phyloP scores from a whole-genome alignment of 2,329 filamentous ascomycete genomes.

The Talaromyces sp. region DNA sequence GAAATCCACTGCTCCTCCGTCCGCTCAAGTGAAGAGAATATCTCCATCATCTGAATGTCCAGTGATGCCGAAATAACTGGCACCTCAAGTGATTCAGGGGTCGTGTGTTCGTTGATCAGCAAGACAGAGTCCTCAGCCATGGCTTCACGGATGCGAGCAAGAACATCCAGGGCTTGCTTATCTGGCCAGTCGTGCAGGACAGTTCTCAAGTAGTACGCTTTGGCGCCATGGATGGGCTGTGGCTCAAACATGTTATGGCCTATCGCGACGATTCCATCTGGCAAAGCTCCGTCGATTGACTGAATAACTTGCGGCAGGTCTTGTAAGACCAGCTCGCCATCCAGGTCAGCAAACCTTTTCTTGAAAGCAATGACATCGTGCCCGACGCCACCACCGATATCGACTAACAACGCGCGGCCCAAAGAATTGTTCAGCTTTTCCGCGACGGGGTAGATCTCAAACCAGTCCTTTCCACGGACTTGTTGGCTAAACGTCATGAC shows the following conservation, averaged over 20 bases:
- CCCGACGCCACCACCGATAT: conserved; percentile 12
- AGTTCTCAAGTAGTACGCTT: conserved; percentile 27
- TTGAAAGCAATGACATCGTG: conserved; percentile 8
- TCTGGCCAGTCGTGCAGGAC: conserved; percentile 31
- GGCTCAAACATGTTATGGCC: conserved; percentile 23
- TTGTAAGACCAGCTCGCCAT: conserved; percentile 2
- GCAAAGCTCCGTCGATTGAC: background rate
- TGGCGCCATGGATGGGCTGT: conserved; percentile 25
- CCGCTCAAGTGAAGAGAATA: conserved; percentile 23
- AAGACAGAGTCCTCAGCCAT: conserved; percentile 28
- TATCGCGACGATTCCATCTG: conserved; percentile 2
- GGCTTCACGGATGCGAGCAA: conserved; percentile 21
- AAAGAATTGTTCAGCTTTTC: conserved; percentile 9
- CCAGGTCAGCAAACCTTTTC: background rate
- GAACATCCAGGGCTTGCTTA: conserved; percentile 21
- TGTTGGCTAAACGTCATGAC: conserved; percentile 24
- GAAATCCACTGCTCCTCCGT: conserved; percentile 24
- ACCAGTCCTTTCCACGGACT: conserved; percentile 18
- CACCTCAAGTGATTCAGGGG: background rate
- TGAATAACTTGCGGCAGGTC: conserved; percentile 7
- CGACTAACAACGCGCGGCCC: background rate
- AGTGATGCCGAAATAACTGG: background rate
- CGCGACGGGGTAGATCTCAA: conserved; percentile 21
- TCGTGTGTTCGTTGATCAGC: conserved; percentile 27
- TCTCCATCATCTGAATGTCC: conserved; percentile 25